Conservation (phyloP, 345 rosid species). For the Populus ilicifolia region DNA sequence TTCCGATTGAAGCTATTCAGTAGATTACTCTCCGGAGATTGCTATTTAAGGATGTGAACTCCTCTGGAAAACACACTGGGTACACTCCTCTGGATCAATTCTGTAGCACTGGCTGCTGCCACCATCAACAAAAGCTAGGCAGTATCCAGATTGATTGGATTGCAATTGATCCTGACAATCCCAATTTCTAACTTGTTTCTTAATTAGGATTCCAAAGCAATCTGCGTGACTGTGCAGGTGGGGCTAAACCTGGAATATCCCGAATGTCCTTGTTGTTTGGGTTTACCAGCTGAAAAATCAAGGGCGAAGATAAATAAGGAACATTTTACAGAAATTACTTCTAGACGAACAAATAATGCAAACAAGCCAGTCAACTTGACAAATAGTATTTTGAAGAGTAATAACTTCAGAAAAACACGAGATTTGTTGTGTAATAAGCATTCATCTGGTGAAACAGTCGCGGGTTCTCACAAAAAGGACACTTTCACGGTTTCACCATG, state of each 20-base stretch:
- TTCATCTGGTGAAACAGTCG: neutral
- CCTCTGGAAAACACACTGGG: neutral
- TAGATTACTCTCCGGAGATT: neutral
- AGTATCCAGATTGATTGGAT: neutral
- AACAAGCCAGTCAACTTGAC: neutral
- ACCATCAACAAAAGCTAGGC: neutral
- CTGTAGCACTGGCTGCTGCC: neutral
- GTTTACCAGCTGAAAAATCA: slow-evolving; percentile 61
- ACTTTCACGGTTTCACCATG: neutral
- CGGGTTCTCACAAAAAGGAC: neutral
- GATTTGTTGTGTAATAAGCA: neutral
- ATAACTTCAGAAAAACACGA: neutral
- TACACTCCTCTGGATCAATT: neutral
- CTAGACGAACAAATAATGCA: neutral
- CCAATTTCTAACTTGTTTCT: neutral
- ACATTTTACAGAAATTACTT: neutral
- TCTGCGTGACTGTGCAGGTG: slow-evolving; percentile 74
- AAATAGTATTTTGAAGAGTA: neutral
- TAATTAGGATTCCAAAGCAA: slow-evolving; percentile 60
- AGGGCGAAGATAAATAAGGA: neutral
- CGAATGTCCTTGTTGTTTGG: slow-evolving; percentile 88
- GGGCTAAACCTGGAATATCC: slow-evolving; percentile 86
- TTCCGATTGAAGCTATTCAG: slow-evolving; percentile 3
- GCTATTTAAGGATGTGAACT: neutral
- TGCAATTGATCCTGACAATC: neutral